Conservation (phyloP, 495 filamentous ascomycete species). For the Cetradonia linearis region DNA sequence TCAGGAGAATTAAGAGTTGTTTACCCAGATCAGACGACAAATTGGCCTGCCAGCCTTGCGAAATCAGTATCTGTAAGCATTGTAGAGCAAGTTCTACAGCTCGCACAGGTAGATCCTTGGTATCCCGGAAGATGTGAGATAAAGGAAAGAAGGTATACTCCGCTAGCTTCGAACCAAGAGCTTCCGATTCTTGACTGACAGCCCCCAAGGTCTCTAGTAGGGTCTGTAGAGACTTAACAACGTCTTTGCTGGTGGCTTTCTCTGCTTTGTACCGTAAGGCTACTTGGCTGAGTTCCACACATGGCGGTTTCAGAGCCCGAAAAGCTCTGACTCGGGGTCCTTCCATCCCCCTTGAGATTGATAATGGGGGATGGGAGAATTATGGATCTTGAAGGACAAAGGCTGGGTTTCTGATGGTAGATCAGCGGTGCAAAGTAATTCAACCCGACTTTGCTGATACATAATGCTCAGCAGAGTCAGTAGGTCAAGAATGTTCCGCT, state of each 20-base stretch:
- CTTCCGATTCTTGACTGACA: slow-evolving; percentile 39
- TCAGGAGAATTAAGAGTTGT: slow-evolving; percentile 77
- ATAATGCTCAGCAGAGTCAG: background rate
- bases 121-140: slow-evolving; percentile 71
- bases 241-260: slow-evolving; percentile 42
- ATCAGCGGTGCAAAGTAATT: background rate
- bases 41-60: slow-evolving; percentile 62
- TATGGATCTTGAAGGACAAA: background rate
- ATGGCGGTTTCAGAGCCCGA: slow-evolving; percentile 52
- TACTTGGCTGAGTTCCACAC: slow-evolving; percentile 66
- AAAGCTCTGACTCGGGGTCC: slow-evolving; percentile 22
- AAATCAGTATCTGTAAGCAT: slow-evolving; percentile 60
- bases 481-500: background rate
- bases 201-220: slow-evolving; percentile 44
- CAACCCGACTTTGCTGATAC: background rate
- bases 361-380: background rate
- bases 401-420: background rate
- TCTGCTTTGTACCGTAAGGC: slow-evolving; percentile 51
- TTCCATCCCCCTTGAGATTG: slow-evolving; percentile 12
- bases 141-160: slow-evolving; percentile 94
- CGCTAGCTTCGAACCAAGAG: slow-evolving; percentile 70
- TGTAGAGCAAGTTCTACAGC: slow-evolving; percentile 65
- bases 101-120: slow-evolving; percentile 57
- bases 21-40: slow-evolving; percentile 61
- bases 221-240: slow-evolving; percentile 42